Evolutionary conservation across 2,329 filamentous ascomycete genomes (phyloP), one percentile per base, ranked within the genome.

Genomic region (Biscogniauxia sp.): DNA sequence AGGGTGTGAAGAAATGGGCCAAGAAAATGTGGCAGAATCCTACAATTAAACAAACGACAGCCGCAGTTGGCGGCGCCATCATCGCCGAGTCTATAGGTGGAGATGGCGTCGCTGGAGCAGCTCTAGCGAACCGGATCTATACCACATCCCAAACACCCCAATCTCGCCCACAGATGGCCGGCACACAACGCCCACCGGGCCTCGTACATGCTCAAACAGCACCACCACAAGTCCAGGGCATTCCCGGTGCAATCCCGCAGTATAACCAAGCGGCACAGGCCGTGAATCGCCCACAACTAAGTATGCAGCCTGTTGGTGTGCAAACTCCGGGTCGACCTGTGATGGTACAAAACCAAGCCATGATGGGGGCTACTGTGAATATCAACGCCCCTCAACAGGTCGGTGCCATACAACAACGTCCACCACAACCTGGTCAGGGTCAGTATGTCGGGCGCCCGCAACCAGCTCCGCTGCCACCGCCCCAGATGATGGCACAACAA

Each of bases 1-100:
- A 70, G 53, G 68, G 68, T 7, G 60, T 73, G 61, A 73, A 72
- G 65, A 72, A 73, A 62, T 73, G 69, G 70, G 70, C 67, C 2
- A 72, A 70, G 59, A 72, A 72, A 54, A 65, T 69, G 20, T 69
- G 64, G 63, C 61, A 70, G 26, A 72, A 65, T 53, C 65, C 68
- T 11, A 59, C 64, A 0, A 5, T 72, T 15, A 69, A 71, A 51
- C 71, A 73, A 55, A 66, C 67, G 2, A 65, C 67, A 5, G 66
- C 61, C 19, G 66, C 58, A 6, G 32, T 71, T 20, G 61, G 65
- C 1, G 70, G 69, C 17, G 71, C 69, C 19, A 37, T 71, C 37
- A 25, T 65, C 20, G 60, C 61, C 2, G 66, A 62, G 60, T 70
- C 66, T 11, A 57, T 70, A 20, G 63, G 64, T 20, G 60, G 56